Percentiles rank a stretch among this genome's conserved stretches.
These are phyloP conservation scores for Ramularia collo-cygni DNA, from an alignment of 2,329 filamentous ascomycete genomes.

Conservation along the genomic window DNA sequence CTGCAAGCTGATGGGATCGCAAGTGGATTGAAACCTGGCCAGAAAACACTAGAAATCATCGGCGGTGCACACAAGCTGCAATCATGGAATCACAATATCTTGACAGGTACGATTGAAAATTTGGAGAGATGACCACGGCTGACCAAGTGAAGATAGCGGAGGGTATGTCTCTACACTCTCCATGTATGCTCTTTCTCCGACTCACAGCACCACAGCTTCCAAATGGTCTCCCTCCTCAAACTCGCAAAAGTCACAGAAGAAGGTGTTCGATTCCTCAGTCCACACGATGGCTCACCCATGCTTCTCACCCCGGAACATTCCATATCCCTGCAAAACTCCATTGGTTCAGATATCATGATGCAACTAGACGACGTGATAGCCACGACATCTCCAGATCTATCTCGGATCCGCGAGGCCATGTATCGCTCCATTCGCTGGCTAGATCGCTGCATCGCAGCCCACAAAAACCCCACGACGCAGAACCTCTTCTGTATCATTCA, in stretches of 20 bases:
- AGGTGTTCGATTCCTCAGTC: slow-evolving; percentile 90
- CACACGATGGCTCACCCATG: slow-evolving; percentile 93
- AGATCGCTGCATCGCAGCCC: slow-evolving; percentile 86
- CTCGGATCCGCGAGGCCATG: slow-evolving; percentile 90
- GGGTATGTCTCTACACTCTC: too few species aligned
- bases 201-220: slow-evolving; percentile 83
- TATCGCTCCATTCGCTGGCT: slow-evolving; percentile 90
- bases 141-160: slow-evolving; percentile 10
- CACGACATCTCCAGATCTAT: slow-evolving; percentile 84
- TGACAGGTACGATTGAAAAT: slow-evolving; percentile 56
- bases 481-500: slow-evolving; percentile 99
- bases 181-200: too few species aligned
- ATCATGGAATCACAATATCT: slow-evolving; percentile 89
- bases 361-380: slow-evolving; percentile 97
- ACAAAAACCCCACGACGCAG: slow-evolving; percentile 73
- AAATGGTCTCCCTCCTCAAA: slow-evolving; percentile 95
- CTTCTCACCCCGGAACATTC: slow-evolving; percentile 96
- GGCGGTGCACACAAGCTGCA: slow-evolving; percentile 93
- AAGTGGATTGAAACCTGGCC: slow-evolving; percentile 88
- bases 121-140: slow-evolving; percentile 32
- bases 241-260: slow-evolving; percentile 92
- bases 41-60: slow-evolving; percentile 76
- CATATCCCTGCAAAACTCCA: slow-evolving; percentile 90
- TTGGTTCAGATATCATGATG: slow-evolving; percentile 99
- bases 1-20: too few species aligned